Conservation (phyloP, 1,284 basidiomycete species). For the Ceratobasidium theobromae region DNA sequence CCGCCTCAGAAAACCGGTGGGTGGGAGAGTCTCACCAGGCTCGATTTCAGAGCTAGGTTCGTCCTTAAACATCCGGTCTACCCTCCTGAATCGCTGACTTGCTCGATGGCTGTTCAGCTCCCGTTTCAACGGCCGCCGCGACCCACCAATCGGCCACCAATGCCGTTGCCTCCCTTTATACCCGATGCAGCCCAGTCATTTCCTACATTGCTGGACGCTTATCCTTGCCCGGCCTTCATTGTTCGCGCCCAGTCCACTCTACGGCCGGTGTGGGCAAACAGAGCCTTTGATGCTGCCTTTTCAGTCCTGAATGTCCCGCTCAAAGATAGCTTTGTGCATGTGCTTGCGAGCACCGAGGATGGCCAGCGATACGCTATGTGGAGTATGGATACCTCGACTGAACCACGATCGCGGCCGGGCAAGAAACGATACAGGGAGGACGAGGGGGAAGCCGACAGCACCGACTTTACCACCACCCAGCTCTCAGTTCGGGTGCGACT, state of each 20-base stretch:
- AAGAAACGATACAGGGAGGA: background rate
- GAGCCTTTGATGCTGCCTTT: slow-evolving; percentile 4
- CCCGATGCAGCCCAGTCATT: background rate
- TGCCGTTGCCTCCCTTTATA: slow-evolving; percentile 14
- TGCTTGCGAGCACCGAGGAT: slow-evolving; percentile 5
- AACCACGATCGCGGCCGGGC: background rate
- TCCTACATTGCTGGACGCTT: slow-evolving; percentile 12
- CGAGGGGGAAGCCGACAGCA: background rate
- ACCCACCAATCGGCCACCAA: slow-evolving; percentile 2
- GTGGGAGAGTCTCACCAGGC: background rate
- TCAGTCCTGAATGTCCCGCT: background rate
- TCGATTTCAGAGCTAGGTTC: background rate
- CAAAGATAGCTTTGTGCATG: slow-evolving; percentile 17
- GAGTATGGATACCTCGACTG: background rate
- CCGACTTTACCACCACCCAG: background rate
- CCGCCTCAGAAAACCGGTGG: background rate
- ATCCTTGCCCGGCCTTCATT: slow-evolving; percentile 14
- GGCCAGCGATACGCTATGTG: slow-evolving; percentile 13
- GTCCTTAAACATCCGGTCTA: too few species aligned
- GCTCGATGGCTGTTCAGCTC: too few species aligned
- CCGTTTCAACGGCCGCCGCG: too few species aligned
- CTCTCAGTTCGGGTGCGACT: slow-evolving; percentile 3
- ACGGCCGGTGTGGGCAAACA: slow-evolving; percentile 16
- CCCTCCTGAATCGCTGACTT: too few species aligned
- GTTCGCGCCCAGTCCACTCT: background rate